Evolutionary conservation across 1,139 yeast species (phyloP), one percentile per base, ranked within the genome.

Genomic region (Suhomyces anneliseae): DNA sequence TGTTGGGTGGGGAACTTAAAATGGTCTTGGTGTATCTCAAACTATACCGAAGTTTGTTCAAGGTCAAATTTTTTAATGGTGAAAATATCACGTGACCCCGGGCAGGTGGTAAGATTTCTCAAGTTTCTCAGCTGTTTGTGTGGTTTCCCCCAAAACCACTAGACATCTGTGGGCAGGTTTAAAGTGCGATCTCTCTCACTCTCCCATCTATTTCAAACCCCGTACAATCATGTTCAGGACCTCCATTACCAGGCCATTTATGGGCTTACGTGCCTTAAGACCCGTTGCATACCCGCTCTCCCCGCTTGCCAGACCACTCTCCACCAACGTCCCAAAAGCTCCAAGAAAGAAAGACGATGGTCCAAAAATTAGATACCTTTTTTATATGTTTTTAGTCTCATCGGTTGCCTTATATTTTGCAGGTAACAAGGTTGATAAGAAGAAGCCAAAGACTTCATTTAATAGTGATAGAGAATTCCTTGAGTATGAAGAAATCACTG

Each of bases 381-480:
- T 80, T 40, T 70, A 78, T 38, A 68, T 80, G 57, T 78, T 79
- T 36, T 55, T 77, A n/a, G 60, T 78, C 11, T 79, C 87, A 2
- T 72, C 83, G 7, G 81, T 72, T 12, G 70, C 78, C 0, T 76
- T 87, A 52, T 79, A 72, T 44, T 71, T 74, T 52, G 83, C 81
- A 2, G 81, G 82, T 3, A 67, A 70, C 31, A 68, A 69, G 29
- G 73, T 84, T n/a, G 83, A 82, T 49, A 77, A 78, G 53, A 52
- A 56, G 14, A 60, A 53, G 38, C 81, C 81, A 24, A 79, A 78
- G 57, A 81, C 69, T 35, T 60, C 69, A 19, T 74, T 81, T 31
- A 71, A 71, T 53, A 71, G 83, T 9, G 88, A 83, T 55, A 76
- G 76, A 47, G 95, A 87, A 57, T 85, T 82, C 70, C 58, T 69